Evolutionary conservation across 139 green algal genomes (phyloP).

Genomic region (Tetradesmus obliquus): DNA sequence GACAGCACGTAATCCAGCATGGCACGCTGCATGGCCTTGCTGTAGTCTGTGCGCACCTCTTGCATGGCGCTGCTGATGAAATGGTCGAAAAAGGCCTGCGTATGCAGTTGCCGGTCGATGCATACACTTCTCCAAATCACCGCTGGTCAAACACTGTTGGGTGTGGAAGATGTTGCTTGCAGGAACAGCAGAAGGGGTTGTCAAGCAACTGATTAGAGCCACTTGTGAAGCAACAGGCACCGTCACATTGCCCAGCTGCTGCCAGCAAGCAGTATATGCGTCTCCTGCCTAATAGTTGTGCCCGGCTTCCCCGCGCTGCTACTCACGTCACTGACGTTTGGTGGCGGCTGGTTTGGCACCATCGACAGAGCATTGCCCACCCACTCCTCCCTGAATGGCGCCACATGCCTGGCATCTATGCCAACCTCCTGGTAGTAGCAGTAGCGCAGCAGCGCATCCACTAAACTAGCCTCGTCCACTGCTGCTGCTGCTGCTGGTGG

Average conservation of each 20-base stretch:
- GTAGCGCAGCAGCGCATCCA: conserved; percentile 73
- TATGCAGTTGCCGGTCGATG: not conserved
- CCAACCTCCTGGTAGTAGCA: conserved; percentile 79
- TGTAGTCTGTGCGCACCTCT: conserved; percentile 79
- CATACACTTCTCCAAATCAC: not conserved
- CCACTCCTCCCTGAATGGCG: conserved; percentile 72
- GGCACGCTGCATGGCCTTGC: conserved; percentile 60
- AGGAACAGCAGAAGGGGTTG: not conserved
- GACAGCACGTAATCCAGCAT: conserved; percentile 79
- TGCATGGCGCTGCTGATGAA: conserved; percentile 62
- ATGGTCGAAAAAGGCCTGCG: conserved; percentile 63
- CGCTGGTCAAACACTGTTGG: not conserved
- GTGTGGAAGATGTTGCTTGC: not conserved
- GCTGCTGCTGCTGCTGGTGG: not conserved
- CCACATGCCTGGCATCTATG: conserved; percentile 66
- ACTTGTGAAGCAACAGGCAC: not conserved
- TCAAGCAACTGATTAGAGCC: not conserved
- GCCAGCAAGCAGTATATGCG: no score
- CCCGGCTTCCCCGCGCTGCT: not conserved
- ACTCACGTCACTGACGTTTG: conserved; percentile 41
- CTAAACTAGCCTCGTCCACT: conserved; percentile 19
- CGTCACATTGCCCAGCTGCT: no score
- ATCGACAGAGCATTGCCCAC: conserved; percentile 67
- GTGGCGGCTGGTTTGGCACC: conserved; percentile 56
- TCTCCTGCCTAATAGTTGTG: no score